These are phyloP conservation scores for Pinus taeda DNA, from an alignment of 75 land plant species.

Conservation along the genomic window DNA sequence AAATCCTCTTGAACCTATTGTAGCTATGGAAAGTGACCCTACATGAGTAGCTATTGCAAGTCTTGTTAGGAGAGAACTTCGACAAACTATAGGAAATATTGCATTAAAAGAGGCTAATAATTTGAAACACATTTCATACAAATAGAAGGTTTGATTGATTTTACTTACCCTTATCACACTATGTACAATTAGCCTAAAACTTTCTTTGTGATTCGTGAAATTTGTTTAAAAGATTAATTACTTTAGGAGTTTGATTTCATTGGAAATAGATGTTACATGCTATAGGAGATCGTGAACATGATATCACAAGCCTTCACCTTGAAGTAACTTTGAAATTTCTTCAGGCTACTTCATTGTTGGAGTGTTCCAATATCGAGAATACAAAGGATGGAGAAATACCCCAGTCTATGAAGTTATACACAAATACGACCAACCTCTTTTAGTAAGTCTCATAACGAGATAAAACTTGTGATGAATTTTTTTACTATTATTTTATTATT, in stretches of 20 bases:
- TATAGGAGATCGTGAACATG: constrained; percentile 26
- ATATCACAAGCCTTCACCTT: constrained; percentile 64
- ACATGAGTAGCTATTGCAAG: constrained; percentile 40
- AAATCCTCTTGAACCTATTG: constrained; percentile 33
- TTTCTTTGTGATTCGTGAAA: background rate
- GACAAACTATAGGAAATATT: constrained; percentile 28
- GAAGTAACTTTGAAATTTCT: constrained; percentile 88
- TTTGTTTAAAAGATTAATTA: background rate
- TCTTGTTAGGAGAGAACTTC: constrained; percentile 52
- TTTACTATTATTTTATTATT: background rate
- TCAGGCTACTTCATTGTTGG: constrained; percentile 71
- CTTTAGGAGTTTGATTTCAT: background rate
- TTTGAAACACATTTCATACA: constrained; percentile 84
- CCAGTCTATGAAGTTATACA: constrained; percentile 50
- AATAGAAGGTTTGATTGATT: constrained; percentile 53
- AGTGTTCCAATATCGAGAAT: constrained; percentile 44
- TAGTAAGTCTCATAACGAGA: constrained; percentile 47
- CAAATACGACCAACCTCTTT: constrained; percentile 82
- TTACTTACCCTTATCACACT: background rate
- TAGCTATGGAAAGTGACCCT: constrained; percentile 19
- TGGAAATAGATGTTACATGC: constrained; percentile 19
- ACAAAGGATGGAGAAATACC: constrained; percentile 39
- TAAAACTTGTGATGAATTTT: background rate
- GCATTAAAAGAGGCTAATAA: constrained; percentile 69
- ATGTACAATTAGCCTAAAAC: background rate